Conservation (phyloP, 129 eudicot genomes). For the Deinandra increscens region DNA sequence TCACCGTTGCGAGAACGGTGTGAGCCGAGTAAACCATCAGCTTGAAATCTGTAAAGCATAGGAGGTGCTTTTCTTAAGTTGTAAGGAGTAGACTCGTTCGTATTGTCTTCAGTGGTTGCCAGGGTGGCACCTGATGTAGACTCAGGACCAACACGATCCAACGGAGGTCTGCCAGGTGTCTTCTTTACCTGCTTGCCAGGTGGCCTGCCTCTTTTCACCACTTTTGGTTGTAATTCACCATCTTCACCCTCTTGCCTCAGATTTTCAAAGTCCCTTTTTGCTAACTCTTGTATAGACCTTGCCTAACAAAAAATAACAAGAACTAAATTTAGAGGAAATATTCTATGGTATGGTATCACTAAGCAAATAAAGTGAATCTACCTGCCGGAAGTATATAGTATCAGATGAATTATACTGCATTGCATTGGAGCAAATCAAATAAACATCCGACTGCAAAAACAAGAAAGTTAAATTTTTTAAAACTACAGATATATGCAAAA, state of each 20-base stretch:
- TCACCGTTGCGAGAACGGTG: constrained; percentile 65
- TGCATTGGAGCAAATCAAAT: constrained; percentile 84
- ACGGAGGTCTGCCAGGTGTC: constrained; percentile 59
- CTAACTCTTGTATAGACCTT: constrained; percentile 79
- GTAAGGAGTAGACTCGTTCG: constrained; percentile 62
- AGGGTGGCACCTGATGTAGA: constrained; percentile 70
- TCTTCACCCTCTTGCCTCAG: constrained; percentile 77
- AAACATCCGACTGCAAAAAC: constrained; percentile 73
- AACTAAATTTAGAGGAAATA: not conserved
- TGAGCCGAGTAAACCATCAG: constrained; percentile 50
- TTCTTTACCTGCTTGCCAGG: constrained; percentile 67
- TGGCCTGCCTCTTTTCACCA: constrained; percentile 83
- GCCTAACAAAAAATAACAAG: constrained; percentile 45
- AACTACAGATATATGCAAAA: constrained; percentile 2
- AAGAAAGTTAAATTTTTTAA: constrained; percentile 5
- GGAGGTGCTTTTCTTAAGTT: constrained; percentile 58
- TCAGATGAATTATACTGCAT: constrained; percentile 80
- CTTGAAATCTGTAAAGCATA: constrained; percentile 40
- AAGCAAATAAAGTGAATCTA: constrained; percentile 14
- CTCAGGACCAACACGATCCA: constrained; percentile 64
- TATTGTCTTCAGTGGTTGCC: constrained; percentile 56
- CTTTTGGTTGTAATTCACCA: constrained; percentile 79
- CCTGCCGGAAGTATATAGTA: constrained; percentile 87
- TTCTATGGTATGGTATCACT: constrained; percentile 3
- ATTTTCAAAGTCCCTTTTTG: constrained; percentile 77